Base-by-base conservation (phyloP, 192 early-diverging fungal genomes). In the Rhizoclosmatium sp. region DNA sequence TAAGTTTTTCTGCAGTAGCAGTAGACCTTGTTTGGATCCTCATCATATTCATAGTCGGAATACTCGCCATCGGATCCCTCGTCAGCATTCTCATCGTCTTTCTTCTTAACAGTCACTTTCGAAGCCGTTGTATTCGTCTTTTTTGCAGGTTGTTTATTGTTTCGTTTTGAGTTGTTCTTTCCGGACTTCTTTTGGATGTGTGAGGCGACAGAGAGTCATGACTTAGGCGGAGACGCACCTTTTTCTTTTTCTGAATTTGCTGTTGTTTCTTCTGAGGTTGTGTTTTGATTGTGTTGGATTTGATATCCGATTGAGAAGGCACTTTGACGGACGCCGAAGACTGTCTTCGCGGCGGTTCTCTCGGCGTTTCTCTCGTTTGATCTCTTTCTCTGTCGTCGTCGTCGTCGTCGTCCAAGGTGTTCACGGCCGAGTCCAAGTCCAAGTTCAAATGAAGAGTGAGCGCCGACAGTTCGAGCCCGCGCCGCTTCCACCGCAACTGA, bases 1-100 rank as follows among this genome's bases (percentile, higher is more conserved):
- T 72, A 80, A 1, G 58, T 42, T 61, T 80, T 72, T 65, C 70
- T 21, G 42, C 78, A 80, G 59, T 80, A 80, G 49, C 78, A 80
- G 46, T 72, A 80, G 19, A 66, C 51, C 73, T 71, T 72, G 69
- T 72, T 80, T 40, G 70, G 70, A 47, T 80, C 78, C 23, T 80
- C 78, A 51, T 78, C 45, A 9, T 48, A 19, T 3, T 69, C 47
- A 47, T 69, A 39, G 39, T 59, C 16, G 9, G 16, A 40, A 41
- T 72, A 40, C 21, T 66, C 59, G 47, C 47, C 4, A 51, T 76
- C 49, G 41, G 31, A 65, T 21, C 44, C 72, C n/a, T 62, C 23
- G 19, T 56, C 49, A 21, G 5, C 21, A 19, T 47, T 40, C 9
- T 65, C 64, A 3, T 23, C 1, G 9, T 65, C 64, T 47, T 56